These are phyloP conservation scores for Starmerella apis DNA, from an alignment of 805 yeast species.

Conservation along the genomic window DNA sequence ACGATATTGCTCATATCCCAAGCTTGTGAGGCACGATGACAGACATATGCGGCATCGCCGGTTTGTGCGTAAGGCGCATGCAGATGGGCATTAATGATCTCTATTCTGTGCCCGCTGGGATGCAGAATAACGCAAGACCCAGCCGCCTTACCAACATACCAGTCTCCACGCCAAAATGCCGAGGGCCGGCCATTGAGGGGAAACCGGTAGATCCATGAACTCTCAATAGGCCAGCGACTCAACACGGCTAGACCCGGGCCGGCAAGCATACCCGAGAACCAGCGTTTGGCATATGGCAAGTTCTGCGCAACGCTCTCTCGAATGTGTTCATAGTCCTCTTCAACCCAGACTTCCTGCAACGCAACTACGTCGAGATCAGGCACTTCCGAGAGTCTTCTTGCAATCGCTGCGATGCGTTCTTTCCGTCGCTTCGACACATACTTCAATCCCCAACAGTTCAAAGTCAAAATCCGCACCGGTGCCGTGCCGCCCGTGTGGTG, in stretches of 20 bases:
- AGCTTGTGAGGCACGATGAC: slow-evolving; percentile 90
- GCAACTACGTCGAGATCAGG: slow-evolving; percentile 69
- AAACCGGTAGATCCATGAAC: slow-evolving; percentile 69
- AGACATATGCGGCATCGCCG: slow-evolving; percentile 82
- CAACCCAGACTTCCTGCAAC: slow-evolving; percentile 89
- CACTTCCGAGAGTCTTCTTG: slow-evolving; percentile 41
- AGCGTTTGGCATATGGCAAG: slow-evolving; percentile 59
- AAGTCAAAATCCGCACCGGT: slow-evolving; percentile 33
- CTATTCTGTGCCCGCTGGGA: slow-evolving; percentile 43
- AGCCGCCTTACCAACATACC: slow-evolving; percentile 90
- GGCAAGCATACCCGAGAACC: slow-evolving; percentile 71
- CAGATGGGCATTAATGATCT: slow-evolving; percentile 84
- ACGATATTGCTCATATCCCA: slow-evolving; percentile 81
- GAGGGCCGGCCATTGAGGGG: slow-evolving; percentile 91
- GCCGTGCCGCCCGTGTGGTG: background rate
- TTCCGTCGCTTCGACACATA: slow-evolving; percentile 62
- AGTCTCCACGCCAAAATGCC: slow-evolving; percentile 90
- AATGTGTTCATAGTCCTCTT: slow-evolving; percentile 68
- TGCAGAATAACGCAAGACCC: slow-evolving; percentile 62
- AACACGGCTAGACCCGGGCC: slow-evolving; percentile 90
- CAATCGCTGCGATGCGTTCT: slow-evolving; percentile 62
- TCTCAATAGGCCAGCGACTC: slow-evolving; percentile 72
- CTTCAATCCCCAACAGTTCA: slow-evolving; percentile 64
- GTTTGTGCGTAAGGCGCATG: slow-evolving; percentile 81
- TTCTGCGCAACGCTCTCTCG: slow-evolving; percentile 35